phyloP scores from a whole-genome alignment of 768 basidiomycete species.

The Kwoniella dendrophila region DNA sequence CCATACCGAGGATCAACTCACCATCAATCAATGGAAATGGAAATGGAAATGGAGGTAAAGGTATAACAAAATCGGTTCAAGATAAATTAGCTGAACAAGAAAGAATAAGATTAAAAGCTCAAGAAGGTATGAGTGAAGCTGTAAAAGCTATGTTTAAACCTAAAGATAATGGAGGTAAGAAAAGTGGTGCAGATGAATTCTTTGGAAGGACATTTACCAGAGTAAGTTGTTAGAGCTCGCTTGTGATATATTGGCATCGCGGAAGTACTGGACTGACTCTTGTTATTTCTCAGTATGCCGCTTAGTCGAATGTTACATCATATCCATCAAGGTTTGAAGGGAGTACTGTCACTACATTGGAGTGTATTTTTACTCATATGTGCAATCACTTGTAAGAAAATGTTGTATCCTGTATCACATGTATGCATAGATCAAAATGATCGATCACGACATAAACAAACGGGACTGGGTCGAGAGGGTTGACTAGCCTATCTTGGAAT shows the following conservation, averaged over 20 bases:
- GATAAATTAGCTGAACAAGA: slow-evolving; percentile 77
- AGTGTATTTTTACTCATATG: no score
- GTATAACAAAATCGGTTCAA: slow-evolving; percentile 66
- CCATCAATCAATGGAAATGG: slow-evolving; percentile 7
- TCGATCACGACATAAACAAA: no score
- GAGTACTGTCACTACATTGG: no score
- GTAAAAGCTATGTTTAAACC: slow-evolving; percentile 76
- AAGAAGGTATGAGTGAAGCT: slow-evolving; percentile 77
- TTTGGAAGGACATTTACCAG: slow-evolving; percentile 89
- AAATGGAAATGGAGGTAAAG: slow-evolving; percentile 4
- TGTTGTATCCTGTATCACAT: no score
- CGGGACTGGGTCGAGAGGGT: no score
- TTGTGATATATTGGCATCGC: neutral
- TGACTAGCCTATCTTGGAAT: no score
- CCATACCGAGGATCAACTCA: slow-evolving; percentile 2
- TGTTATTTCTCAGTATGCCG: neutral
- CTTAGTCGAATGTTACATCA: no score
- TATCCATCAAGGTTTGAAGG: no score
- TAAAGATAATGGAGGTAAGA: slow-evolving; percentile 58
- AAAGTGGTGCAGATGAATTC: slow-evolving; percentile 76
- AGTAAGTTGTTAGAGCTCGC: slow-evolving; percentile 60
- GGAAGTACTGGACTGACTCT: neutral
- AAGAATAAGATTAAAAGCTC: slow-evolving; percentile 66
- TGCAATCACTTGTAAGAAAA: no score
- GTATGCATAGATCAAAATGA: no score